A percentile compares a stretch with the other conserved stretches of the same genome.
Evolutionary conservation across 305 asterid genomes (phyloP).

Genomic region (Fraxinus sp.): DNA sequence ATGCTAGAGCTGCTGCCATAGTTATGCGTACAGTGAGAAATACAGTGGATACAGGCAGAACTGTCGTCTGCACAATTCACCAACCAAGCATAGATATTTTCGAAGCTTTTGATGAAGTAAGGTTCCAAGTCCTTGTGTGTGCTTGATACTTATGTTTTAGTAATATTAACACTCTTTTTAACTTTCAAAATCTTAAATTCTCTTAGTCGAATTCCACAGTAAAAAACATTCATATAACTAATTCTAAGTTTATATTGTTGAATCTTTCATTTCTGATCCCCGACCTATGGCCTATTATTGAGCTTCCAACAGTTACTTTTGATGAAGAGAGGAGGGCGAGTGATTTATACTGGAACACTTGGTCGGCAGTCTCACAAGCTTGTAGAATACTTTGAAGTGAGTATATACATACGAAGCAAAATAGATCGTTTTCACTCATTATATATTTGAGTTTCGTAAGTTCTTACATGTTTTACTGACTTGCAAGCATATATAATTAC

Average conservation of each 20-base stretch:
- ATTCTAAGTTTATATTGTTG: not conserved
- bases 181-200: not conserved
- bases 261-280: not conserved
- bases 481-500: not conserved
- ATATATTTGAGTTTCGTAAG: not conserved
- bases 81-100: slow-evolving; percentile 57
- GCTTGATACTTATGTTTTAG: not conserved
- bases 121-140: not conserved
- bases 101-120: slow-evolving; percentile 49
- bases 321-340: slow-evolving; percentile 52
- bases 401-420: slow-evolving; percentile 16
- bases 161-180: not conserved
- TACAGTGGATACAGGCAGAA: slow-evolving; percentile 46
- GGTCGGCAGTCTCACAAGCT: slow-evolving; percentile 46
- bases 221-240: not conserved
- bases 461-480: not conserved
- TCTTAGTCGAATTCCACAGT: not conserved
- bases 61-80: slow-evolving; percentile 49
- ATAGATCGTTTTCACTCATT: not conserved
- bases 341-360: slow-evolving; percentile 40
- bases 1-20: slow-evolving; percentile 54
- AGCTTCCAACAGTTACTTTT: slow-evolving; percentile 33
- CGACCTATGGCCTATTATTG: not conserved
- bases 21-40: slow-evolving; percentile 48
- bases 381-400: slow-evolving; percentile 51